Conservation (phyloP, 2,329 filamentous ascomycete species). For the Lizonia empirigonia region DNA sequence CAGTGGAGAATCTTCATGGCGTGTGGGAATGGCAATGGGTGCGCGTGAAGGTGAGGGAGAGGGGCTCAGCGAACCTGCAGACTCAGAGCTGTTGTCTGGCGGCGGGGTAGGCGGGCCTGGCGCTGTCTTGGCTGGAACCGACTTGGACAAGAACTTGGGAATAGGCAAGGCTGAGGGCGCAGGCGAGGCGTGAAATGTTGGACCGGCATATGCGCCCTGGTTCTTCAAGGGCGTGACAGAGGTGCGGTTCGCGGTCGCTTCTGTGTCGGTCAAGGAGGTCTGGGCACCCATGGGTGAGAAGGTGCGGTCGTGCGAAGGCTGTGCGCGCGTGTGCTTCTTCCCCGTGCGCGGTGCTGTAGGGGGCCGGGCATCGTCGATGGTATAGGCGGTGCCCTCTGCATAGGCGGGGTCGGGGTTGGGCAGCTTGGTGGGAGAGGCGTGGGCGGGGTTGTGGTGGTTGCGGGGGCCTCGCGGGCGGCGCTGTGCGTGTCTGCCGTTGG, state of each 20-base stretch:
- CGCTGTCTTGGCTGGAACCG: conserved; percentile 63
- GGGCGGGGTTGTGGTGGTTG: conserved; percentile 26
- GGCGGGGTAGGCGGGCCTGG: conserved; percentile 55
- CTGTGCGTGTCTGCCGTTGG: conserved; percentile 35
- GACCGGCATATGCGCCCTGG: conserved; percentile 78
- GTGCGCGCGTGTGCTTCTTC: conserved; percentile 42
- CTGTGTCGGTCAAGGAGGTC: conserved; percentile 38
- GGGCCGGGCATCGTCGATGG: conserved; percentile 37
- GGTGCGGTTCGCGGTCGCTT: conserved; percentile 24
- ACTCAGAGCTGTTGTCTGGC: conserved; percentile 54
- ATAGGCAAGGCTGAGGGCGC: conserved; percentile 88
- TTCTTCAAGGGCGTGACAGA: conserved; percentile 43
- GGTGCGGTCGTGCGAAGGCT: conserved; percentile 36
- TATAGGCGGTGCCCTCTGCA: conserved; percentile 34
- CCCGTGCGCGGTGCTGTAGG: conserved; percentile 30
- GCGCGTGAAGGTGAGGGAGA: conserved; percentile 58
- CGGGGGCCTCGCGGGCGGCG: conserved; percentile 43
- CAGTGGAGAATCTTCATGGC: conserved; percentile 74
- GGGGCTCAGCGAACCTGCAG: conserved; percentile 43
- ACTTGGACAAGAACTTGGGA: conserved; percentile 83
- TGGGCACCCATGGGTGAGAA: conserved; percentile 26
- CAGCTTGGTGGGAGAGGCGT: conserved; percentile 22
- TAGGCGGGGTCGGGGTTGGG: conserved; percentile 22
- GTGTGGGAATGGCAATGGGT: conserved; percentile 50
- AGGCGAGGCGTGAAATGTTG: conserved; percentile 93